Base-by-base conservation (phyloP, 177 flowering plant species). In the Vitis hybrid region DNA sequence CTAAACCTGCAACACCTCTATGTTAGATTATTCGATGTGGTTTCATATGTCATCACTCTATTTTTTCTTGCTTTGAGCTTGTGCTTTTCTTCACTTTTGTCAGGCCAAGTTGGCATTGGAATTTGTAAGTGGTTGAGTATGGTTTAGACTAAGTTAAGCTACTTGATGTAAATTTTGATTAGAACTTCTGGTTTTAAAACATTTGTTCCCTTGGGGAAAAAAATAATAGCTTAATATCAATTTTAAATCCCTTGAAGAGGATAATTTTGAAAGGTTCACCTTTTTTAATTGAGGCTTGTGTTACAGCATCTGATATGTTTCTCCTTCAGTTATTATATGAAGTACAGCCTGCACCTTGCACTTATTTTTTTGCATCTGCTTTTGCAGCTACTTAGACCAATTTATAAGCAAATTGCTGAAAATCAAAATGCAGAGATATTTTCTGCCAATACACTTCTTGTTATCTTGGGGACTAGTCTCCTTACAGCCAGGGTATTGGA, bases 341-440 rank as follows among this genome's bases (percentile, higher is more conserved):
- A n/a, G 3, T 52, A 54, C 24, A 4, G 6, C 30, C 5, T 27
- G 30, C 51, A 40, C 50, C 13, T 67, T 21, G 27, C 2, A 8
- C 59, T 72, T 46, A 68, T 78, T 52, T 69, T 78, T 52, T 69
- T 59, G n/a, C 21, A 46, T 76, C 62, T 51, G 62, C 60, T 65
- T 54, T 74, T 72, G 72, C 93, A 96, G 99, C 83, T 96, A 60
- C 97, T 96, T 72, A 97, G 99, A 15, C 99, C 99, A 69, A 91
- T 96, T 75, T 96, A 96, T 73, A 94, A 75, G 86, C 96, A 96
- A 84, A 92, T 96, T 73, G 99, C 99, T 24, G 99, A 96, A 80
- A 96, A 91, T 75, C 94, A 90, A 80, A 96, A 96, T 85, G 97
- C 99, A 19, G 99, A 96, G 79, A 96, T 96, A 81, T 96, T 96